Evolutionary conservation across 75 land plant species (phyloP), one percentile per base, ranked within the genome.

Genomic region (Selaginella tamariscina): DNA sequence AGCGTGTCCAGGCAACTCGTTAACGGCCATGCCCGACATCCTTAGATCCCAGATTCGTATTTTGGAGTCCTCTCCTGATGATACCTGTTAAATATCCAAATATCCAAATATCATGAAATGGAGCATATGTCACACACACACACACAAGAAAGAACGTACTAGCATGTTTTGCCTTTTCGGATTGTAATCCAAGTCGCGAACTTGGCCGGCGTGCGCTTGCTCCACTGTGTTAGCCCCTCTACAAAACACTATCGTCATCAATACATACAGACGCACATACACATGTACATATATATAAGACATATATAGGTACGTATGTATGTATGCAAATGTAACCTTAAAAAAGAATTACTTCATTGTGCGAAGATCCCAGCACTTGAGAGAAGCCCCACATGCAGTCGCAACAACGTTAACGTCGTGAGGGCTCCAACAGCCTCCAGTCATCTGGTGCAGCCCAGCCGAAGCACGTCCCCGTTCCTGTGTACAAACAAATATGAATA

Each of bases 361-460:
- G 32, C 97, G 77, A 1, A 95, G 67, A 77, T 95, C 99, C 97
- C 99, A 95, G 68, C 75, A 83, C 63, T 91, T 88, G 23, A 91
- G 54, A 57, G 81, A 79, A 28, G 88, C 81, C 13, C 90, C 96
- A 73, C 85, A 77, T 1, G 82, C 87, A 54, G 79, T 73, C 32
- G 86, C 84, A 78, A 91, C 80, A 72, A 77, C 57, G 77, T 82
- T 79, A 0, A 69, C 57, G 63, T 95, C 99, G 79, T 91, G 97
- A 33, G 99, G 97, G 68, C 90, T 88, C 99, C 99, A 95, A 62
- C 88, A 80, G n/a, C 99, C 99, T 24, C 85, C 87, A 56, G 82
- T 77, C 81, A 90, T 73, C 55, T 73, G 79, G 56, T 88, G 83
- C 55, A 88, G 75, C 13, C 89, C 87, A 68, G 78, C 71, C 55